Percentiles rank a stretch among this genome's conserved stretches.
These are phyloP conservation scores for Arabidopsis thaliana DNA, from an alignment of 345 rosid genomes.

Conservation along the genomic window DNA sequence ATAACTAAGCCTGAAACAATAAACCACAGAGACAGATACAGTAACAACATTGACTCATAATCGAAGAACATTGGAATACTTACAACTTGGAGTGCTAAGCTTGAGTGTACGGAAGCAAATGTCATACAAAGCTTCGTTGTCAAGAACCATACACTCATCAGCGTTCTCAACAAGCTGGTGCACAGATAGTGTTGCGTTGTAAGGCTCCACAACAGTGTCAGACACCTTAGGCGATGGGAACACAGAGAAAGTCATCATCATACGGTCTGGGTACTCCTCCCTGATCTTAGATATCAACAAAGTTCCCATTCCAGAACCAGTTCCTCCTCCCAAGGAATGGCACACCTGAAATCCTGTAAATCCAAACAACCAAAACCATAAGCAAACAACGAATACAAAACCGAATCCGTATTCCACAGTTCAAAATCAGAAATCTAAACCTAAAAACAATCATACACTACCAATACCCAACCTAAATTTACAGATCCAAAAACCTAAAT, in stretches of 20 bases:
- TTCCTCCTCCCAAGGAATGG: slow-evolving; percentile 69
- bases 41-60: neutral
- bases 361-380: neutral
- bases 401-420: neutral
- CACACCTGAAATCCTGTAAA: slow-evolving; percentile 65
- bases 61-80: slow-evolving; percentile 18
- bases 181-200: slow-evolving; percentile 65
- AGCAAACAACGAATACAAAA: neutral
- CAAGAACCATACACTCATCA: slow-evolving; percentile 69
- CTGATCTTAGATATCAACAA: slow-evolving; percentile 70
- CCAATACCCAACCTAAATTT: neutral
- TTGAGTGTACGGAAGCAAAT: slow-evolving; percentile 69
- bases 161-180: slow-evolving; percentile 70
- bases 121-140: slow-evolving; percentile 64
- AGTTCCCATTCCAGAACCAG: slow-evolving; percentile 72
- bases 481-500: slow-evolving; percentile 5
- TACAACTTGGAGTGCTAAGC: slow-evolving; percentile 65
- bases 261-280: slow-evolving; percentile 69
- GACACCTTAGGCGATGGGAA: slow-evolving; percentile 71
- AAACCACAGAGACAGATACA: neutral
- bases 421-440: slow-evolving; percentile 1
- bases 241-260: slow-evolving; percentile 73
- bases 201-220: slow-evolving; percentile 70
- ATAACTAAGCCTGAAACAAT: neutral
- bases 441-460: neutral